phyloP scores from a whole-genome alignment of 108 stramenopile species.

The Seminavis robusta region DNA sequence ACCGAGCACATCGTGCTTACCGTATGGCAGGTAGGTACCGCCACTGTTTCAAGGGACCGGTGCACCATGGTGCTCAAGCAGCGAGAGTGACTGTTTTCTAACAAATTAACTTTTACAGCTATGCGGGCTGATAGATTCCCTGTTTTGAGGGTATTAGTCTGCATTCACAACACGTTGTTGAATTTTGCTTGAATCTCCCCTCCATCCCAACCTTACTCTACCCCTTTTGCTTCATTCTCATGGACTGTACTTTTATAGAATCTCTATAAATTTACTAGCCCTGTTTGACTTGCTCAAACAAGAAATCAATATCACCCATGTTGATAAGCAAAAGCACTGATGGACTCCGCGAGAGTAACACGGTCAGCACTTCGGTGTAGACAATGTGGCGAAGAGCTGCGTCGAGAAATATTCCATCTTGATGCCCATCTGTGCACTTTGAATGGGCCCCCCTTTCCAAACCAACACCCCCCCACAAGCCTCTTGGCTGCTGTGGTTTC shows the following conservation, averaged over 20 bases:
- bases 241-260: conserved; percentile 21
- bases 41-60: too few species aligned
- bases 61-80: too few species aligned
- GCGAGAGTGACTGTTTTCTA: too few species aligned
- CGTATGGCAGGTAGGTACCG: too few species aligned
- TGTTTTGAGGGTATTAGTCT: too few species aligned
- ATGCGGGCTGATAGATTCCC: too few species aligned
- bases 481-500: too few species aligned
- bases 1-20: too few species aligned
- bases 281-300: conserved; percentile 17
- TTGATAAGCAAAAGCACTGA: conserved; percentile 6
- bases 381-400: conserved; percentile 12
- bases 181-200: too few species aligned
- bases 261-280: conserved; percentile 10
- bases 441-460: conserved; percentile 5
- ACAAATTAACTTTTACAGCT: too few species aligned
- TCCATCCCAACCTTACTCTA: too few species aligned
- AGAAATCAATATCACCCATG: conserved; percentile 19
- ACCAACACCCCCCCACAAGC: neutral
- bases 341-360: conserved; percentile 13
- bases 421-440: conserved; percentile 11
- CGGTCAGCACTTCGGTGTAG: neutral
- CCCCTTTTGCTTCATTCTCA: neutral
- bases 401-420: conserved; percentile 4
- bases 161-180: too few species aligned